Evolutionary conservation across 176 grass and related monocot genomes (phyloP).

Genomic region (Thinopyrum elongatum): DNA sequence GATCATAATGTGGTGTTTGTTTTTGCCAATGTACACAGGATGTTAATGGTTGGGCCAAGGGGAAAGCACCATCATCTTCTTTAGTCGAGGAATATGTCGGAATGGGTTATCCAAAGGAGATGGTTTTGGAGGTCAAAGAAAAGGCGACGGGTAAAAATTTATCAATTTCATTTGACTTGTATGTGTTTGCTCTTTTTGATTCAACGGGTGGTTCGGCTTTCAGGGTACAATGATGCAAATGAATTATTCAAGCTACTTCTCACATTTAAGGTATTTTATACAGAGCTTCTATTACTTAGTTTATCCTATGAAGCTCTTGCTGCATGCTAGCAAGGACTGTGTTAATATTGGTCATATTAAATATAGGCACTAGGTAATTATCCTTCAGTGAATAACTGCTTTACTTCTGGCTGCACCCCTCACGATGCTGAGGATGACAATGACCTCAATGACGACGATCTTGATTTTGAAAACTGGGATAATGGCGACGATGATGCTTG

Average conservation of each 20-base stretch:
- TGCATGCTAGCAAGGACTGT: background rate
- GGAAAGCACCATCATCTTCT: constrained; percentile 18
- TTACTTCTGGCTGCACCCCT: constrained; percentile 9
- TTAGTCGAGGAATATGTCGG: constrained; percentile 26
- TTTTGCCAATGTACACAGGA: constrained; percentile 20
- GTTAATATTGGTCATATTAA: constrained; percentile 4
- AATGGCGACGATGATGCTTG: background rate
- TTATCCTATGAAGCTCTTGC: background rate
- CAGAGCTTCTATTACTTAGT: background rate
- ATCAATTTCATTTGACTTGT: constrained; percentile 16
- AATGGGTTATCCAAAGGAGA: constrained; percentile 51
- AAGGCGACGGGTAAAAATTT: constrained; percentile 40
- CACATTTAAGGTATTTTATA: constrained; percentile 45
- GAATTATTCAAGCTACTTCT: constrained; percentile 64
- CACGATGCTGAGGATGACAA: constrained; percentile 10
- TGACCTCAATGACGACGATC: background rate
- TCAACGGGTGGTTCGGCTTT: constrained; percentile 1
- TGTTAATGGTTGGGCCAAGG: constrained; percentile 19
- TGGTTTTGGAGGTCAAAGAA: constrained; percentile 44
- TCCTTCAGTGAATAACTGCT: constrained; percentile 2
- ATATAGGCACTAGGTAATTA: constrained; percentile 44
- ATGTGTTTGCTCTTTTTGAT: constrained; percentile 11
- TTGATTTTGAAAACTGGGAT: background rate
- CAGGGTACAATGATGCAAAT: constrained; percentile 57
- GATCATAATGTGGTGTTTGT: constrained; percentile 17